Base-by-base conservation (phyloP, 108 stramenopile species). In the Cyclotella cryptica region DNA sequence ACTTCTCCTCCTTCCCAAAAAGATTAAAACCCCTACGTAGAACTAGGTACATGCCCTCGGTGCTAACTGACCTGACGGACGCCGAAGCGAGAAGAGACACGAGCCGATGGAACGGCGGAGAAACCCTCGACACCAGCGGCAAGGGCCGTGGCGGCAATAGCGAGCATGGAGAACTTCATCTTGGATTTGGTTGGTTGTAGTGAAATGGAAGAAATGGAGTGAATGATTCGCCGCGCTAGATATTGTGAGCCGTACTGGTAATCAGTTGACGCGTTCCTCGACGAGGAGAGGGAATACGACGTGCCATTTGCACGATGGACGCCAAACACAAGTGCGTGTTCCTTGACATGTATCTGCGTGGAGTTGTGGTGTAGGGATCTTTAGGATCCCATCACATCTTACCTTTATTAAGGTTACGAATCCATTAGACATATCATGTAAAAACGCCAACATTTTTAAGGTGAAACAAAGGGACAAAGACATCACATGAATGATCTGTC, bases 111-210 rank as follows among this genome's bases (percentile, higher is more conserved):
- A 52, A 72, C 79, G 28, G 68, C 75, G 60, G 85, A 87, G 84
- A 93, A 93, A 39, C 84, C 90, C 42, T 90, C 69, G 58, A 90
- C 89, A 65, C 89, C 87, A 47, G 88, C 86, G 75, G 90, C 81
- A 35, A 93, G 45, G 42, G 84, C 88, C 77, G 86, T 81, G 64
- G 81, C 87, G 78, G 89, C 89, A 79, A 93, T 67, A 73, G 90
- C 90, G 54, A 89, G 72, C 66, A 80, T 85, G 63, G 92, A 91
- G 85, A 93, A 93, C 80, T 93, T 93, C 92, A 93, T 93, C 53
- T 80, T 91, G 78, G 18, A 28, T 52, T 22, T 29, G 40, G n/a
- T 62, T 1, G 30, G 15, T 14, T 19, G 30, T n/a, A 18, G 14
- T 5, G 15, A 40, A 40, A 40, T 11, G 3, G 15, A 39, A 39